Percentiles rank a stretch among this genome's conserved stretches.
These are phyloP conservation scores for Cladosporium sp. DNA, from an alignment of 2,329 filamentous ascomycete species.

Conservation along the genomic window DNA sequence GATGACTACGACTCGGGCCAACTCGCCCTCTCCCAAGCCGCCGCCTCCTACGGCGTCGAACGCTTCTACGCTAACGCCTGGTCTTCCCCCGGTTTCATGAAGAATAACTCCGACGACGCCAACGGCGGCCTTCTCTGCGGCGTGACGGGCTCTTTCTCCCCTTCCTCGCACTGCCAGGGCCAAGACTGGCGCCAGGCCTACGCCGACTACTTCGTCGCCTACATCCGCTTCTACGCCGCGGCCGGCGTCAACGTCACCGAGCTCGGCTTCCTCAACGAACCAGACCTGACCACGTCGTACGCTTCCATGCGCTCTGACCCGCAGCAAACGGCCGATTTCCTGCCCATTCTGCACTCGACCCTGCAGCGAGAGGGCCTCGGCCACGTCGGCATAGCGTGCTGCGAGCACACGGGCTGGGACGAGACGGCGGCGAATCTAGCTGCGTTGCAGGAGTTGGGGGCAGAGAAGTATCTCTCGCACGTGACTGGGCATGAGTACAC, in stretches of 20 bases:
- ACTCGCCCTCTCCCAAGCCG: constrained; percentile 49
- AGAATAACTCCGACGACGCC: constrained; percentile 37
- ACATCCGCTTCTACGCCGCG: constrained; percentile 44
- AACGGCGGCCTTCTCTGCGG: constrained; percentile 44
- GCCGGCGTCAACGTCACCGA: constrained; percentile 38
- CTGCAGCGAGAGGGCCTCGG: constrained; percentile 32
- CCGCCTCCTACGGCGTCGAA: constrained; percentile 39
- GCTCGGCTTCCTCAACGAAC: constrained; percentile 29
- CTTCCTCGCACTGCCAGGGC: constrained; percentile 26
- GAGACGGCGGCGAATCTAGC: constrained; percentile 5
- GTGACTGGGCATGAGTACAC: constrained; percentile 41
- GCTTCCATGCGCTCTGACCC: constrained; percentile 44
- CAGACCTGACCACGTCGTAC: constrained; percentile 35
- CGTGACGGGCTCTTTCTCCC: constrained; percentile 30
- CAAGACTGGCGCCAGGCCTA: constrained; percentile 47
- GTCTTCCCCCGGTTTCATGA: constrained; percentile 49
- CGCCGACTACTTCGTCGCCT: constrained; percentile 46
- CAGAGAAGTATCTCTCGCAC: constrained; percentile 34
- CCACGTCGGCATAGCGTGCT: constrained; percentile 39
- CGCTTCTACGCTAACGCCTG: constrained; percentile 47
- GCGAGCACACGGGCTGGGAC: constrained; percentile 41
- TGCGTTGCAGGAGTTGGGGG: constrained; percentile 31
- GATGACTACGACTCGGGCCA: constrained; percentile 47
- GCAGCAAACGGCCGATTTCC: constrained; percentile 47
- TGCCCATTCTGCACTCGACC: constrained; percentile 40